Base-by-base conservation (phyloP, 2,329 filamentous ascomycete species). In the Geosmithia morbida region DNA sequence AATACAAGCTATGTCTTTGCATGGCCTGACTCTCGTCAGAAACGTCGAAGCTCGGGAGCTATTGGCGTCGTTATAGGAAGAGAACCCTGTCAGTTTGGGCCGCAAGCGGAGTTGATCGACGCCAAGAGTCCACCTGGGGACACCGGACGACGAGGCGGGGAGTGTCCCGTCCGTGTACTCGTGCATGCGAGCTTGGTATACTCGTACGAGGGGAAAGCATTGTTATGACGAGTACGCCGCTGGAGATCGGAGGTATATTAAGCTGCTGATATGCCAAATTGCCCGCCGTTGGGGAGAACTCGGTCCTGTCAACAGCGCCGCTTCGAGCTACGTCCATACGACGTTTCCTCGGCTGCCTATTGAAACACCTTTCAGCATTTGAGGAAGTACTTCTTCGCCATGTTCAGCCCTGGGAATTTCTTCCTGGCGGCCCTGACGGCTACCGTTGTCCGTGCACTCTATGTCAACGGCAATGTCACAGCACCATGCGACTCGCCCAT, bases 401-500 rank as follows among this genome's bases (percentile, higher is more conserved):
- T 47, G 46, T 26, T 41, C 26, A 14, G 13, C 46, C 41, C 43
- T 20, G 44, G 20, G 26, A 43, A 30, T 4, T 19, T 39, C 11
- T 44, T 40, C 14, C 44, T 48, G 19, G 41, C 39, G 29, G 58
- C 55, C 43, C 54, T 59, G 17, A 54, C 53, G 51, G 57, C 51
- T 37, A 56, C 53, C 41, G 53, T 50, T 44, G 59, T 60, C 10
- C 62, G 62, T 22, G 74, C 71, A 13, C 60, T 83, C 18, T 83
- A 76, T 59, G 65, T 67, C 53, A 78, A 83, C 59, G 79, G 77
- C 53, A 72, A 71, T 2, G 65, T 78, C 41, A 69, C 74, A 49
- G 75, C 79, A 2, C 79, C 81, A 1, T 85, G 81, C 61, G 76
- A 83, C 57, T 83, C 79, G 8, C 72, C 77, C 16, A 67, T 84